phyloP scores from a whole-genome alignment of 1,284 basidiomycete genomes.

The Boletus smithii region DNA sequence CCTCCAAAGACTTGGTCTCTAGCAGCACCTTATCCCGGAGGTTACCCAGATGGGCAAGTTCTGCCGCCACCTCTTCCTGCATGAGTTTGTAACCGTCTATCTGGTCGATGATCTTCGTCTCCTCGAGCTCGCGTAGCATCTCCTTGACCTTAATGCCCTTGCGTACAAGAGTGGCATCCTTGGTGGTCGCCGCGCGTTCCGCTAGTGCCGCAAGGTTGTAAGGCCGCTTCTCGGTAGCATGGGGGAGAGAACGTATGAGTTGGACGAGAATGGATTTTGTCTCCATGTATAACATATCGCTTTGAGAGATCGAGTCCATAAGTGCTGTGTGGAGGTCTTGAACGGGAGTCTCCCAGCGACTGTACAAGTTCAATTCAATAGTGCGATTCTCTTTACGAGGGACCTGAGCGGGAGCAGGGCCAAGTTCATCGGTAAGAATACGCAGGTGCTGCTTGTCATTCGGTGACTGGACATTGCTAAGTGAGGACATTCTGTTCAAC shows the following conservation, averaged over 20 bases:
- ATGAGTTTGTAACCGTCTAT: slow-evolving; percentile 88
- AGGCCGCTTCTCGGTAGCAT: slow-evolving; percentile 78
- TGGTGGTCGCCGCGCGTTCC: slow-evolving; percentile 93
- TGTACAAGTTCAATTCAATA: slow-evolving; percentile 90
- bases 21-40: slow-evolving; percentile 92
- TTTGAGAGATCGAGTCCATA: slow-evolving; percentile 96
- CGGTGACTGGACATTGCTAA: slow-evolving; percentile 63
- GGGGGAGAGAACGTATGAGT: slow-evolving; percentile 91
- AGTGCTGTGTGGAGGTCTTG: slow-evolving; percentile 95
- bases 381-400: slow-evolving; percentile 97
- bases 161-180: slow-evolving; percentile 91
- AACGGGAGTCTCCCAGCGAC: slow-evolving; percentile 98
- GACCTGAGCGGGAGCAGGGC: slow-evolving; percentile 88
- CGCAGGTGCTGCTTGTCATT: slow-evolving; percentile 97
- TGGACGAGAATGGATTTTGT: slow-evolving; percentile 99
- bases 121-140: slow-evolving; percentile 95
- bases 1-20: slow-evolving; percentile 90
- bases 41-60: slow-evolving; percentile 95
- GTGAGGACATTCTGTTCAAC: neutral
- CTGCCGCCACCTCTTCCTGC: slow-evolving; percentile 94
- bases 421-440: slow-evolving; percentile 94
- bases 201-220: slow-evolving; percentile 89
- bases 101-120: slow-evolving; percentile 82
- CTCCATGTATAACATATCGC: slow-evolving; percentile 99
- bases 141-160: slow-evolving; percentile 99